These are phyloP conservation scores for Kuraishia cidri DNA, from an alignment of 805 yeast species.

Conservation along the genomic window DNA sequence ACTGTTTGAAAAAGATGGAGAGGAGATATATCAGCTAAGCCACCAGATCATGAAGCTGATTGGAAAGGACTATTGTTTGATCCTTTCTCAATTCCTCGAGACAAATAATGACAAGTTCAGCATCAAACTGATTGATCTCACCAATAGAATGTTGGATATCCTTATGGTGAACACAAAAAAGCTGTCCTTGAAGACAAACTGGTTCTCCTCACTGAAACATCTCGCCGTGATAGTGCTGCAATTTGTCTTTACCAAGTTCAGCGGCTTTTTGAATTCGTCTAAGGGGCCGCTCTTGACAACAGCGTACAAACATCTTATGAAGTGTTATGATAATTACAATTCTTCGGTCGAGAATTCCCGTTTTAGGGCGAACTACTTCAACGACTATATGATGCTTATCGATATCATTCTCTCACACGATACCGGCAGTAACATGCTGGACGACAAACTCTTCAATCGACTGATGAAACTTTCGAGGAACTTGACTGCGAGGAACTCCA, in stretches of 20 bases:
- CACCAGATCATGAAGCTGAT: conserved; percentile 13
- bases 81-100: conserved; percentile 16
- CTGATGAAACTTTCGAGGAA: conserved; percentile 18
- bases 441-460: conserved; percentile 19
- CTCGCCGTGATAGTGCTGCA: conserved; percentile 17
- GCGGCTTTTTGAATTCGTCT: conserved; percentile 22
- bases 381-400: conserved; percentile 17
- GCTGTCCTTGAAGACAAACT: conserved; percentile 18
- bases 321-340: conserved; percentile 23
- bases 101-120: conserved; percentile 22
- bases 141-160: conserved; percentile 13
- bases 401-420: conserved; percentile 19
- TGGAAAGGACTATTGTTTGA: conserved; percentile 11
- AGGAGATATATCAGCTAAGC: conserved; percentile 14
- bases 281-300: conserved; percentile 16
- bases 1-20: conserved; percentile 10
- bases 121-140: conserved; percentile 18
- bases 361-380: conserved; percentile 21
- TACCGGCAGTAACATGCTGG: conserved; percentile 14
- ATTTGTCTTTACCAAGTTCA: conserved; percentile 18
- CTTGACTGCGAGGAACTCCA: conserved; percentile 10
- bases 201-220: conserved; percentile 21
- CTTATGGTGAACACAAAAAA: conserved; percentile 14
- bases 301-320: conserved; percentile 20
- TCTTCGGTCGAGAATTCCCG: conserved; percentile 17